Base-by-base conservation (phyloP, 257 asterid genomes). In the Eustoma russellianum region DNA sequence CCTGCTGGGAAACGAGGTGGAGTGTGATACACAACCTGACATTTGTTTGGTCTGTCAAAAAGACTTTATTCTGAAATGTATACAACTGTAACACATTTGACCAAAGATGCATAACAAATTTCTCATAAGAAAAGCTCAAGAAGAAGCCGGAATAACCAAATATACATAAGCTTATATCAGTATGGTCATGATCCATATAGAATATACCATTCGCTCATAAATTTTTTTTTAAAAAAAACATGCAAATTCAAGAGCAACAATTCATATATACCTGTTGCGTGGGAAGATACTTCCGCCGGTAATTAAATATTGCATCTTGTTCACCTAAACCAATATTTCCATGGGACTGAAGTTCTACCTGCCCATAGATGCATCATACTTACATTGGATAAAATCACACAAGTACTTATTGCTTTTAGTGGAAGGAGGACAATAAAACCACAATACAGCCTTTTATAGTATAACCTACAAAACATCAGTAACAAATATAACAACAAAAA, bases 1-100 rank as follows among this genome's bases (percentile, higher is more conserved):
- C 74, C 93, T 55, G 79, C 81, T 24, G 94, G 86, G 59, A 83
- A 84, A 58, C 79, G 91, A 66, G 96, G 94, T 57, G 96, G 96
- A 63, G 96, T 87, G 57, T 83, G 86, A 62, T 87, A 87, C 61
- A 91, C 75, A 57, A 87, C 96, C 94, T 86, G 75, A 61, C 58
- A 59, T 59, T 53, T 43, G 58, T 50, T 44, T 40, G 40, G 57
- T 41, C 49, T 41, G 30, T 59, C 33, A 38, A 50, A 48, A 18
- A 17, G 56, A 41, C 9, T 24, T 38, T 38, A 9, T 38, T 38
- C 43, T 38, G 43, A 3, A 38, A 16, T 44, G 33, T 34, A 47
- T 17, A 11, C n/a, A 17, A 62, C 17, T 8, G 41, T 17, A 45
- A 55, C 48, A 43, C 52, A 69, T 30, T 19, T 38, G 45, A 45